Percentiles rank a stretch among this genome's conserved stretches.
phyloP scores from a whole-genome alignment of 2,329 filamentous ascomycete genomes.

The Pseudocercospora fuligena region DNA sequence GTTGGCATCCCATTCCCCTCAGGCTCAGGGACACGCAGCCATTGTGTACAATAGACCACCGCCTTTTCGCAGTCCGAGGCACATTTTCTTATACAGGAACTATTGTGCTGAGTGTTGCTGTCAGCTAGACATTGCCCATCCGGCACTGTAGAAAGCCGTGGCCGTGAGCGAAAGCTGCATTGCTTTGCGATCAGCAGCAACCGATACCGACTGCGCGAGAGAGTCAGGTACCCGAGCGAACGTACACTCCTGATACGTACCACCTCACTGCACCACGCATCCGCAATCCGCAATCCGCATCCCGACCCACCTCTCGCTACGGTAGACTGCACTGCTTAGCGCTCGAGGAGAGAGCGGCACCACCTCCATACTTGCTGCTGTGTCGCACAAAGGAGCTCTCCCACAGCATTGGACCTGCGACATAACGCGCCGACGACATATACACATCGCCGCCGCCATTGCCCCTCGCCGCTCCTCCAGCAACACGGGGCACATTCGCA shows the following conservation, averaged over 20 bases:
- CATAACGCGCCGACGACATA: conserved; percentile 4
- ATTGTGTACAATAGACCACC: too few species aligned
- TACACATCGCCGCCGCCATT: conserved; percentile 10
- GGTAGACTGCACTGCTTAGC: background rate
- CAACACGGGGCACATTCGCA: conserved; percentile 4
- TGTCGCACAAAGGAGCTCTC: background rate
- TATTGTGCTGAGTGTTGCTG: too few species aligned
- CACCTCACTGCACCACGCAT: conserved; percentile 1
- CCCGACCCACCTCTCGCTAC: background rate
- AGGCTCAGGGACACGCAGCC: background rate
- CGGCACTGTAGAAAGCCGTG: too few species aligned
- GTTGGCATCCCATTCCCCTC: background rate
- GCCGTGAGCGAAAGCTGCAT: background rate
- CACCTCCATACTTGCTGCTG: background rate
- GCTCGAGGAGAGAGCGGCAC: background rate
- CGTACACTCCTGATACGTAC: background rate
- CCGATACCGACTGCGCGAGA: background rate
- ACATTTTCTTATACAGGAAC: too few species aligned
- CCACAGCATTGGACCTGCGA: background rate
- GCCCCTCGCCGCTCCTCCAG: conserved; percentile 14
- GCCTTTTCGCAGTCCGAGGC: too few species aligned
- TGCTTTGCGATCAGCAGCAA: background rate
- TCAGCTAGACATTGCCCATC: too few species aligned
- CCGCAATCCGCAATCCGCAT: background rate
- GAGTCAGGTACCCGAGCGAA: conserved; percentile 1